phyloP scores from a whole-genome alignment of 169 alveolate species.

The Plasmodium adleri region DNA sequence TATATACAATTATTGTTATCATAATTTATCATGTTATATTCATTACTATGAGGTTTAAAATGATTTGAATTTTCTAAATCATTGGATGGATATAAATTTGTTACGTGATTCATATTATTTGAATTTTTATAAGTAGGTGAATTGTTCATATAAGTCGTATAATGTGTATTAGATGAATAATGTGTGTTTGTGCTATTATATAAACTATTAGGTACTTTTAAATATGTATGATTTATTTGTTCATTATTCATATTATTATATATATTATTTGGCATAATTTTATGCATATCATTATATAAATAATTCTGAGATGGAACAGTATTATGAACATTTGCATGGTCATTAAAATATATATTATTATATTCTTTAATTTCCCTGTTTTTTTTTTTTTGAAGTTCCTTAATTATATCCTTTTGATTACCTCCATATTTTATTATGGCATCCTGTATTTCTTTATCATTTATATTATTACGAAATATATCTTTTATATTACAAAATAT shows the following conservation, averaged over 20 bases:
- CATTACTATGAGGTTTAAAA: conserved; percentile 1
- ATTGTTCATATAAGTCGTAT: neutral
- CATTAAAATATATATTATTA: neutral
- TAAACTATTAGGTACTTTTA: neutral
- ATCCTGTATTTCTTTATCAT: conserved; percentile 29
- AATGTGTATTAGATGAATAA: neutral
- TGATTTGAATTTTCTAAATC: neutral
- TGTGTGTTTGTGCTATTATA: neutral
- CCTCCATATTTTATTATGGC: conserved; percentile 8
- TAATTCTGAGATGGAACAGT: neutral
- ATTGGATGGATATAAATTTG: neutral
- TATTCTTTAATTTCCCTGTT: neutral
- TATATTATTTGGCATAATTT: neutral
- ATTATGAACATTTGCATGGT: neutral
- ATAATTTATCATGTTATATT: neutral
- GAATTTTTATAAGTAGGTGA: neutral
- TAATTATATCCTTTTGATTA: conserved; percentile 4
- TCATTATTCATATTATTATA: neutral
- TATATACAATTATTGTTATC: neutral
- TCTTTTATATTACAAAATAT: conserved; percentile 52
- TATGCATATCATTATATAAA: neutral
- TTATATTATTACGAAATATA: neutral
- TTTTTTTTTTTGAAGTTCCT: neutral
- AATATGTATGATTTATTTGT: neutral
- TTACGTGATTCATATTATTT: neutral